Conservation (phyloP, 441 rosid species). For the Raphanus hybrid region DNA sequence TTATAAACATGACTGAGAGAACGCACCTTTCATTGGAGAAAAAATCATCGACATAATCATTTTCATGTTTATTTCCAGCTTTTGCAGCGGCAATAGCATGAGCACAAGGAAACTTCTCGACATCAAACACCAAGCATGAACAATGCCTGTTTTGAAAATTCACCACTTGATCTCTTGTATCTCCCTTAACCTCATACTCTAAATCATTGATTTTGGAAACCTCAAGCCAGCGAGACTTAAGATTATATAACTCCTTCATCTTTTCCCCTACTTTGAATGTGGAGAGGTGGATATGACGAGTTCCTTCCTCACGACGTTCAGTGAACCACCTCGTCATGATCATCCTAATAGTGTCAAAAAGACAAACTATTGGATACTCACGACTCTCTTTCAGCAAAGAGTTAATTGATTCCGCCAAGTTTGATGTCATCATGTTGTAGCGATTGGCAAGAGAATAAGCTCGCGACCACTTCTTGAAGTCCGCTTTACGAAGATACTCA, state of each 20-base stretch:
- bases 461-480: too few species aligned
- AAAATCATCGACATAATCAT: background rate
- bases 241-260: background rate
- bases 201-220: background rate
- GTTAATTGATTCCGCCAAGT: background rate
- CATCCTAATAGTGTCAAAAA: background rate
- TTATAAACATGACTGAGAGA: background rate
- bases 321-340: too few species aligned
- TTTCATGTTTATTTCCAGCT: background rate
- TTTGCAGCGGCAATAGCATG: background rate
- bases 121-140: background rate
- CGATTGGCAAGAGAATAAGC: too few species aligned
- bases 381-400: background rate
- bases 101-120: background rate
- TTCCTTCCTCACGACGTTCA: background rate
- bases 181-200: background rate
- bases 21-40: background rate
- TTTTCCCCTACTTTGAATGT: background rate
- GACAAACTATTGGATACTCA: background rate
- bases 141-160: too few species aligned
- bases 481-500: too few species aligned
- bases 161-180: background rate
- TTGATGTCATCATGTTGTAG: too few species aligned
- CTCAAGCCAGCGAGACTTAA: background rate
- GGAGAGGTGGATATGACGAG: background rate